phyloP scores from a whole-genome alignment of 306 rosid genomes.

The Vicia sativa region DNA sequence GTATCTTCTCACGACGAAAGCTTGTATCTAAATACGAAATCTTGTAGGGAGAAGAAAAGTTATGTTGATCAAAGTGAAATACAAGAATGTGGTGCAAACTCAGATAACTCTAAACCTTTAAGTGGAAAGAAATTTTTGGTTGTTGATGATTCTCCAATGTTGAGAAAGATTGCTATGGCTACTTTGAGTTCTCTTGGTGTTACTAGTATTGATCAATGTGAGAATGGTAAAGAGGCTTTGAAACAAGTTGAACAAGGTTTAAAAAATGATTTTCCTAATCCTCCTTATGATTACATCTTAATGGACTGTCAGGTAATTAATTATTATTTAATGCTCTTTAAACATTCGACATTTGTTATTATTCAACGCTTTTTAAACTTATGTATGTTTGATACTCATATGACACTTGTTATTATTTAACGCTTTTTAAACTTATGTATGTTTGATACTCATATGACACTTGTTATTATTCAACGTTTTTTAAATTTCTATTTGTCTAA shows the following conservation, averaged over 20 bases:
- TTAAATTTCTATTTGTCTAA: too few relatives aligned
- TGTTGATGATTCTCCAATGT: conserved; percentile 51
- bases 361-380: background rate
- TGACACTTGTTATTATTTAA: background rate
- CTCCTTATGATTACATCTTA: conserved; percentile 70
- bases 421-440: background rate
- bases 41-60: conserved; percentile 24
- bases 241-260: conserved; percentile 48
- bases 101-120: conserved; percentile 39
- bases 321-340: background rate
- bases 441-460: too few relatives aligned
- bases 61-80: conserved; percentile 29
- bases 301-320: conserved; percentile 78
- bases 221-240: conserved; percentile 66
- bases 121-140: conserved; percentile 66
- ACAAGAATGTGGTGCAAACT: conserved; percentile 35
- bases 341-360: background rate
- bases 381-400: too few relatives aligned
- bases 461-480: background rate
- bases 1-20: background rate
- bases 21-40: background rate
- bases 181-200: conserved; percentile 54
- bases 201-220: conserved; percentile 46
- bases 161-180: conserved; percentile 40
- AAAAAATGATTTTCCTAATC: conserved; percentile 18